phyloP scores from a whole-genome alignment of 164 flowering plant species.

The Nymphaea colorata region DNA sequence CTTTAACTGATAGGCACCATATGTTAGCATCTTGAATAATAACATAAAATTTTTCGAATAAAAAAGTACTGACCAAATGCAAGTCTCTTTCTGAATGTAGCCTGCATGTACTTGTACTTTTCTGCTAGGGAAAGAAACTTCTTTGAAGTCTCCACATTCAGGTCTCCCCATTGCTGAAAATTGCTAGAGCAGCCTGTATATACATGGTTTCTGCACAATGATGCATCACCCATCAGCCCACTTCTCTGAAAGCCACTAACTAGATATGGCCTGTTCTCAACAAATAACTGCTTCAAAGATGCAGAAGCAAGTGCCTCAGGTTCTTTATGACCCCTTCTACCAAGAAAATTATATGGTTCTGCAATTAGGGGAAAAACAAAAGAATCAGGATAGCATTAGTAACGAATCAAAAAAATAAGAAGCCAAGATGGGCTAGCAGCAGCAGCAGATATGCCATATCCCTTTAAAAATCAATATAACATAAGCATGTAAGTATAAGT shows the following conservation, averaged over 20 bases:
- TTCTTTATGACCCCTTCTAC: conserved; percentile 86
- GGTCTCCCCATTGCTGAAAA: conserved; percentile 24
- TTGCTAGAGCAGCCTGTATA: conserved; percentile 29
- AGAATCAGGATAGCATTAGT: background rate
- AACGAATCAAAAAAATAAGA: no score
- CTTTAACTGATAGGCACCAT: background rate
- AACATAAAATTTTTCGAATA: background rate
- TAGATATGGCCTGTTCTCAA: conserved; percentile 76
- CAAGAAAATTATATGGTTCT: conserved; percentile 79
- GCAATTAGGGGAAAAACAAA: background rate
- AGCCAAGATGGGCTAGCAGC: no score
- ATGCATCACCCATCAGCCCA: conserved; percentile 20
- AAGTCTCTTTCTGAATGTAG: conserved; percentile 64
- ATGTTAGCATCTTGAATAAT: background rate
- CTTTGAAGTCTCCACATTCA: conserved; percentile 3
- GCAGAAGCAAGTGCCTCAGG: conserved; percentile 91
- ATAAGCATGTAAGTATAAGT: background rate
- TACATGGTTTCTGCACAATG: conserved; percentile 21
- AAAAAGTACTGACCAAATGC: conserved; percentile 52
- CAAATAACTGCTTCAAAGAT: conserved; percentile 72
- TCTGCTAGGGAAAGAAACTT: conserved; percentile 63
- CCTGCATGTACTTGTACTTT: conserved; percentile 70
- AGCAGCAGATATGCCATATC: background rate
- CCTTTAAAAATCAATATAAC: background rate
- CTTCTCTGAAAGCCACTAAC: conserved; percentile 60